Conservation (phyloP, 495 filamentous ascomycete genomes). For the Letharia lupina region DNA sequence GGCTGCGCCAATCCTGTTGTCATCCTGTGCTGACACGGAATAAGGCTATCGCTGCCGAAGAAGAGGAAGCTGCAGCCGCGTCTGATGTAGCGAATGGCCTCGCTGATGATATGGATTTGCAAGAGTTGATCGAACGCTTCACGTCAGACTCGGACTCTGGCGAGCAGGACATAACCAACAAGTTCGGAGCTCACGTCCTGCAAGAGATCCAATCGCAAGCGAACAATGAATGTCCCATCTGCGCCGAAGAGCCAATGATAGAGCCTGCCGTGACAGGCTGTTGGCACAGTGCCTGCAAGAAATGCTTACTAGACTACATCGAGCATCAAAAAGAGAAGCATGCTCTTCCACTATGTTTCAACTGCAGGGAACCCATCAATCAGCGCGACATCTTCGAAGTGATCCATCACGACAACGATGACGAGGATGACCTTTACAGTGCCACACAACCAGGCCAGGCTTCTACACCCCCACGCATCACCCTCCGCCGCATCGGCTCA, state of each 20-base stretch:
- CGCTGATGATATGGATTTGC: slow-evolving; percentile 93
- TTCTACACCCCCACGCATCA: slow-evolving; percentile 52
- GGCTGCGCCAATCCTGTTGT: slow-evolving; percentile 89
- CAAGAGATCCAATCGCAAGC: slow-evolving; percentile 84
- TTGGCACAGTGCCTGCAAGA: slow-evolving; percentile 94
- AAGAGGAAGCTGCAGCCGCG: slow-evolving; percentile 73
- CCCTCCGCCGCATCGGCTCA: slow-evolving; percentile 68
- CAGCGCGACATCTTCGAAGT: slow-evolving; percentile 85
- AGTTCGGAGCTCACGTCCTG: slow-evolving; percentile 79
- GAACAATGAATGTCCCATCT: slow-evolving; percentile 87
- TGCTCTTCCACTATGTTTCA: slow-evolving; percentile 72
- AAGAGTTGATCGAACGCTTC: slow-evolving; percentile 76
- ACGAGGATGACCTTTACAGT: slow-evolving; percentile 31
- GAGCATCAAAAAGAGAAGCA: slow-evolving; percentile 72
- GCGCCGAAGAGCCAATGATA: slow-evolving; percentile 87
- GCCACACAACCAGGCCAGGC: slow-evolving; percentile 32
- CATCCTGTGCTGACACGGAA: slow-evolving; percentile 86
- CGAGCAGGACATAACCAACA: slow-evolving; percentile 34
- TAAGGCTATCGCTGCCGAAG: slow-evolving; percentile 74
- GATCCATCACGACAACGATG: slow-evolving; percentile 44
- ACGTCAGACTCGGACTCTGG: slow-evolving; percentile 57
- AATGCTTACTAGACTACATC: slow-evolving; percentile 80
- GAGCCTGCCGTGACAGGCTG: slow-evolving; percentile 90
- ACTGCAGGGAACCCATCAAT: slow-evolving; percentile 77
- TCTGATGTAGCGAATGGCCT: slow-evolving; percentile 71